Percentiles rank a stretch among this genome's conserved stretches.
phyloP scores from a whole-genome alignment of 805 yeast genomes.

The Torulaspora franciscae region DNA sequence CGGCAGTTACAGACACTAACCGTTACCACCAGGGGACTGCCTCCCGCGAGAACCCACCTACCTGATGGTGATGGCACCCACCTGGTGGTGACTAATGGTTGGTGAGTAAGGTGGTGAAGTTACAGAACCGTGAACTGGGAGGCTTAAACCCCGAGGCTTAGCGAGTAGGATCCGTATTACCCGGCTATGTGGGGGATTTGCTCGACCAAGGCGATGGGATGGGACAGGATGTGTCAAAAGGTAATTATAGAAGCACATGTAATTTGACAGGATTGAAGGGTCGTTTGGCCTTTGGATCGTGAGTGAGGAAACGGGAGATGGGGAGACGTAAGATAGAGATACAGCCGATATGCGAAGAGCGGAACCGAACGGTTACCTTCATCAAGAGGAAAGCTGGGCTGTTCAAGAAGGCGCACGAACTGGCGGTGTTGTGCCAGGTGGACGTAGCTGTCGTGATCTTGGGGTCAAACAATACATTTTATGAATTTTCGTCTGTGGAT shows the following conservation, averaged over 20 bases:
- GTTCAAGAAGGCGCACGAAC: slow-evolving; percentile 57
- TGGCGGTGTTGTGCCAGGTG: slow-evolving; percentile 86
- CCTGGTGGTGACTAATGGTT: background rate
- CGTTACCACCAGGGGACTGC: too few relatives aligned
- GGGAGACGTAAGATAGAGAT: slow-evolving; percentile 96
- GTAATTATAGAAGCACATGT: background rate
- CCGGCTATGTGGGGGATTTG: background rate
- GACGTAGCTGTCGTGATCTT: slow-evolving; percentile 87
- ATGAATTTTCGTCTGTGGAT: slow-evolving; percentile 75
- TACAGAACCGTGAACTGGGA: too few relatives aligned
- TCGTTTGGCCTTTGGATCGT: slow-evolving; percentile 21
- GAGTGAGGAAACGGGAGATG: slow-evolving; percentile 43
- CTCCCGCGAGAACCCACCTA: too few relatives aligned
- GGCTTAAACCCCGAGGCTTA: background rate
- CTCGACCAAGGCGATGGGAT: slow-evolving; percentile 1
- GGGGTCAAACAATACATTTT: slow-evolving; percentile 76
- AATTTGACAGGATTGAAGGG: background rate
- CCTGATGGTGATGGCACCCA: too few relatives aligned
- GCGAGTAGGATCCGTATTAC: slow-evolving; percentile 3
- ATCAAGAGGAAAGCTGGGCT: slow-evolving; percentile 92
- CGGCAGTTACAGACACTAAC: too few relatives aligned
- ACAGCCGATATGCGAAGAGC: slow-evolving; percentile 83
- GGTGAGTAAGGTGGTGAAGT: background rate
- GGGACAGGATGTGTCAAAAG: background rate
- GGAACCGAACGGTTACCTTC: slow-evolving; percentile 67